Conservation (phyloP, 352 stramenopile species). For the Phytophthora pinifolia region DNA sequence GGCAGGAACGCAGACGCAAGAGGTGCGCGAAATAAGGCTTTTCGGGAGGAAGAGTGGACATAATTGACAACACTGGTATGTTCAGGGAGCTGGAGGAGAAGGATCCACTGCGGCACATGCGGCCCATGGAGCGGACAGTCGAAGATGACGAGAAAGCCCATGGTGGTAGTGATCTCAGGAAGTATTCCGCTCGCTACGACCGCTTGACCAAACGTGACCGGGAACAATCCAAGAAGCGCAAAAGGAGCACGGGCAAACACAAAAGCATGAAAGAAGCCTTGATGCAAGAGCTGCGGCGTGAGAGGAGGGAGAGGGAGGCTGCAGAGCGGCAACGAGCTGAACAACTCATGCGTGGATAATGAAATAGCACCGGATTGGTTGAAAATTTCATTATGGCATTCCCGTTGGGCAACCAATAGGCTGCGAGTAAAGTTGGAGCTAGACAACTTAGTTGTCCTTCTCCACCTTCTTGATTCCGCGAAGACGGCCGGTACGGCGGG, state of each 20-base stretch:
- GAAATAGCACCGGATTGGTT: no score
- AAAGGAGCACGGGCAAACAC: conserved; percentile 14
- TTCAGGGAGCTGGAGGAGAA: conserved; percentile 36
- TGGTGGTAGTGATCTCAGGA: conserved; percentile 29
- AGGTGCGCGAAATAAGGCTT: no score
- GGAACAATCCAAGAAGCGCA: no score
- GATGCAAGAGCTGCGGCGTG: conserved; percentile 41
- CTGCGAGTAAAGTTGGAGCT: conserved; percentile 19
- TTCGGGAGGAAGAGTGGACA: no score
- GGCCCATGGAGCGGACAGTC: conserved; percentile 20
- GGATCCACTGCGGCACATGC: conserved; percentile 49
- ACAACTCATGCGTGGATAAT: conserved; percentile 25
- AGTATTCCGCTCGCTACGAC: conserved; percentile 33
- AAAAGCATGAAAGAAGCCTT: conserved; percentile 23
- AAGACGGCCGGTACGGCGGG: conserved; percentile 96
- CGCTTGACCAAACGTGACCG: conserved; percentile 19
- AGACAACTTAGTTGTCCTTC: conserved; percentile 81
- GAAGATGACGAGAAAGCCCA: conserved; percentile 15
- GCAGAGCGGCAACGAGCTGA: conserved; percentile 33
- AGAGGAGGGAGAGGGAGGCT: conserved; percentile 40
- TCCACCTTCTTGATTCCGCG: conserved; percentile 98
- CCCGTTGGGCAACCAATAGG: conserved; percentile 28
- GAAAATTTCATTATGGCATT: conserved; percentile 57
- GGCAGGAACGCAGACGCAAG: conserved; percentile 40
- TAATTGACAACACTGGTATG: no score